Evolutionary conservation across 2,329 filamentous ascomycete species (phyloP), one percentile per base, ranked within the genome.

Genomic region (Arthrobotrys conoides): DNA sequence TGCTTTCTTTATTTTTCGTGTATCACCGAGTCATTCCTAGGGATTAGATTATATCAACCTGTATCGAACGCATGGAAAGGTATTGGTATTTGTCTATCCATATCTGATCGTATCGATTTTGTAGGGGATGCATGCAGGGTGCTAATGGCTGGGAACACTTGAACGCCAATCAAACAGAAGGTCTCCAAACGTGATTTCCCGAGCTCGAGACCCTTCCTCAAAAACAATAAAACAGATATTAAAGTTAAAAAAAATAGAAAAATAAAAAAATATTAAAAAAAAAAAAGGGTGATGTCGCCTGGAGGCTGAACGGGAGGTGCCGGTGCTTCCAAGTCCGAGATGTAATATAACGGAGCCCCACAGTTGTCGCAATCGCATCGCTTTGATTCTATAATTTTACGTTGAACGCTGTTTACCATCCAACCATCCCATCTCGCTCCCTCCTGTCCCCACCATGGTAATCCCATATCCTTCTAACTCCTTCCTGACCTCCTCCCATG

Each of bases 391-490:
- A 24, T 41, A 38, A 46, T 46, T 18, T 61, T 20, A 27, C 20
- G 12, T 36, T 22, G 14, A 12, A 30, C 33, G 18, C 57, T 49
- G 70, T 41, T 41, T 49, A 38, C 16, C 18, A 46, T 72, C 81
- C 33, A 91, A 85, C 83, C 85, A 86, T 80, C 83, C 84, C 41
- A 93, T 86, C 84, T 91, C 89, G 57, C 85, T 84, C 5, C 88
- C 87, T 44, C 88, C 86, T 76, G 88, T 84, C 68, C 85, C 86
- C 51, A 96, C 87, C 65, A 96, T 85, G 55, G 83, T 85, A 38
- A 95, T 90, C 0, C 92, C 92, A 12, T 84, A 85, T 48, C 84
- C 84, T 77, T 86, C 84, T 80, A 96, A 86, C 65, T 89, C 88
- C 69, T 82, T 82, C 82, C 87, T 88, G 1, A 86, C 87, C 5